Evolutionary conservation across 73 alveolate species (phyloP), one percentile per base, ranked within the genome.

Genomic region (Blepharisma stoltei): DNA sequence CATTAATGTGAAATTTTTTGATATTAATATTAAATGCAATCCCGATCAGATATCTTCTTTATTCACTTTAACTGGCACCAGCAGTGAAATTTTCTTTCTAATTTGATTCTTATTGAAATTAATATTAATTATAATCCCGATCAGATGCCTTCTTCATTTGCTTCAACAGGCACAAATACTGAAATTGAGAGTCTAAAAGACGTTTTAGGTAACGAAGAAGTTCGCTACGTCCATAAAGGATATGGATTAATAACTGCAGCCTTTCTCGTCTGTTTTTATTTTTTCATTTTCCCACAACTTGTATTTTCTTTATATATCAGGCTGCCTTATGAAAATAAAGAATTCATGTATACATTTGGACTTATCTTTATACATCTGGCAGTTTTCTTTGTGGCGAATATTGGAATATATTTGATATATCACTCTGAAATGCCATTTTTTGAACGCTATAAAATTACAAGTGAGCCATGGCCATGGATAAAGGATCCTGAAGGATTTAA

Each of bases 391-490:
- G 45, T 60, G 23, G 14, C 48, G 46, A 69, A 69, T 21, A 1
- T 45, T 11, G 25, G 50, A 55, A 46, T 60, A 38, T 60, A 20
- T 25, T 14, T n/a, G 38, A 84, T 88, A 14, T 91, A 91, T 66
- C 32, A 46, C 0, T 32, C 65, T 5, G 89, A 88, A 81, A 60
- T 44, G 7, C 97, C 97, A 7, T 91, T 86, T 86, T 91, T 91
- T 71, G 97, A 91, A 85, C 80, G 85, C 45, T 91, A 81, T 70
- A 83, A 89, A 50, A 81, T 86, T 25, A 76, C 82, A 54, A 60
- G 55, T 21, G 85, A 70, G 32, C 93, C 88, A 21, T 91, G 97
- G 97, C 97, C 97, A 20, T 91, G 97, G 97, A 76, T 88, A 48
- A 75, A 77, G 52, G 81, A 91, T 54, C 78, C 82, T 14, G 90